Conservation (phyloP, 2,329 filamentous ascomycete genomes). For the Diplodia seriata region DNA sequence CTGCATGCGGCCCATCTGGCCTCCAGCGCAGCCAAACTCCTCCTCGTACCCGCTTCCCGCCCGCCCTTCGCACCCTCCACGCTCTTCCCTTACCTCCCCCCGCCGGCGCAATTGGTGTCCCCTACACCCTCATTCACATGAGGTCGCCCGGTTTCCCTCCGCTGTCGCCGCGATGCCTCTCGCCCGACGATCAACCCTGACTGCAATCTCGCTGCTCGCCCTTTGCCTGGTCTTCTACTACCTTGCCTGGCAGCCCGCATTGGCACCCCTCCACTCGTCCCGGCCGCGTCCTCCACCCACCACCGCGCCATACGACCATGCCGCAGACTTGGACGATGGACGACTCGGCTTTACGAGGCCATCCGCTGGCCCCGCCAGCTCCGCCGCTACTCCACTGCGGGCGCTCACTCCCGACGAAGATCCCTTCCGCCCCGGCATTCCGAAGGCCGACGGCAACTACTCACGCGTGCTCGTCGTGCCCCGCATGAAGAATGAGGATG, state of each 20-base stretch:
- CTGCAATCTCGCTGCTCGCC: constrained; percentile 21
- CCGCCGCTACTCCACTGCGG: constrained; percentile 12
- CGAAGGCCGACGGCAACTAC: constrained; percentile 48
- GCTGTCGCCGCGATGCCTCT: constrained; percentile 20
- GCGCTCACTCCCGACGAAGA: constrained; percentile 27
- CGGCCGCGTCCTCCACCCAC: constrained; percentile 11
- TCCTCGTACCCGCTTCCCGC: constrained; percentile 33
- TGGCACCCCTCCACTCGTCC: constrained; percentile 11
- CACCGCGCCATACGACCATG: constrained; percentile 3
- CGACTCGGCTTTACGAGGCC: neutral
- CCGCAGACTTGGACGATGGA: neutral
- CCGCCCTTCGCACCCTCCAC: constrained; percentile 33
- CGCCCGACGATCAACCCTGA: constrained; percentile 27
- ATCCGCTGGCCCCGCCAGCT: constrained; percentile 19
- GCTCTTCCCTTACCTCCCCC: constrained; percentile 32
- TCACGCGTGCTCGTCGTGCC: constrained; percentile 46
- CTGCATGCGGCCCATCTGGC: constrained; percentile 16
- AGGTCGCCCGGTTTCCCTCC: constrained; percentile 6
- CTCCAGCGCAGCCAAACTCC: neutral
- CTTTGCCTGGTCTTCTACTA: constrained; percentile 25
- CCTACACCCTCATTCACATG: constrained; percentile 2
- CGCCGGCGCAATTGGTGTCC: constrained; percentile 17
- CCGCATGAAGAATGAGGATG: constrained; percentile 48
- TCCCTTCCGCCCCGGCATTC: constrained; percentile 31
- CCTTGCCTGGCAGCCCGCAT: constrained; percentile 16